A percentile compares a stretch with the other conserved stretches of the same genome.
These are phyloP conservation scores for Myxozyma nipponensis DNA, from an alignment of 805 yeast genomes.

Conservation along the genomic window DNA sequence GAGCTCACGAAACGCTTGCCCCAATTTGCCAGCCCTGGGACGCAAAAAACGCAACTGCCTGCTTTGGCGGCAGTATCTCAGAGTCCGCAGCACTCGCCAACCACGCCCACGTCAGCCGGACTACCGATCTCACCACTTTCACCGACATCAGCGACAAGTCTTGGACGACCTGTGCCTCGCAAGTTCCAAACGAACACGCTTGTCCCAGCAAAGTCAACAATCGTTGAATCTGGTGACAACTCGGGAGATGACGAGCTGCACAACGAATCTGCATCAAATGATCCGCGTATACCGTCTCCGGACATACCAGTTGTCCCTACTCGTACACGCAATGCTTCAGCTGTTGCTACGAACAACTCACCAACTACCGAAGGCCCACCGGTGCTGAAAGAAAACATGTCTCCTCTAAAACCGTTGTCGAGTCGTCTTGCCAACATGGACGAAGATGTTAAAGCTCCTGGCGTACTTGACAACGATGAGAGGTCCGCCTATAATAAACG, in stretches of 20 bases:
- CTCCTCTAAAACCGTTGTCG: not conserved
- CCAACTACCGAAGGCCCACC: not conserved
- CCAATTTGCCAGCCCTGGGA: not conserved
- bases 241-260: conserved; percentile 50
- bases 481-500: not conserved
- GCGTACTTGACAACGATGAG: not conserved
- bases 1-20: conserved; percentile 79
- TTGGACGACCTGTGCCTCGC: conserved; percentile 12
- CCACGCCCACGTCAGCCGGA: not conserved
- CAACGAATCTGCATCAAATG: conserved; percentile 5
- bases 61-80: not conserved
- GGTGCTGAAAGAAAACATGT: not conserved
- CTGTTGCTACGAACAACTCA: not conserved
- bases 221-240: conserved; percentile 87
- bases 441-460: not conserved
- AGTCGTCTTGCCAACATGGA: not conserved
- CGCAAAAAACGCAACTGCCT: not conserved
- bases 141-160: not conserved
- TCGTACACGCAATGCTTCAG: not conserved
- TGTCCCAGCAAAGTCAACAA: conserved; percentile 77
- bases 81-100: not conserved
- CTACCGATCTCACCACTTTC: not conserved
- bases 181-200: conserved; percentile 41
- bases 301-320: not conserved
- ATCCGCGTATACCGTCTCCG: not conserved